These are phyloP conservation scores for Argentina anserina DNA, from an alignment of 306 rosid genomes.

Conservation along the genomic window DNA sequence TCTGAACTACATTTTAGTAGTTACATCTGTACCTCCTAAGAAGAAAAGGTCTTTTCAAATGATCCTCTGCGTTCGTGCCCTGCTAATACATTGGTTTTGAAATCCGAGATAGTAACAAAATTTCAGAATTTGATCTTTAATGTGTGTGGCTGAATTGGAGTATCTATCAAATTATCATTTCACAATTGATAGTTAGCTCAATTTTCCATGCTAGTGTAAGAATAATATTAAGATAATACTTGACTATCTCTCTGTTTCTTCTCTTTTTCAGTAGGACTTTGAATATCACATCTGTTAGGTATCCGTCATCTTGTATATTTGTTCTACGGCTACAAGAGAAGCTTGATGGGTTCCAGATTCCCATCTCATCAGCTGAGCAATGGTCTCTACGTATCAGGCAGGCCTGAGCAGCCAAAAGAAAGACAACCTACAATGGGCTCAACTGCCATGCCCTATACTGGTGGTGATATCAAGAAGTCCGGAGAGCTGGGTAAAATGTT, in stretches of 20 bases:
- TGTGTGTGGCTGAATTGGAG: slow-evolving; percentile 1
- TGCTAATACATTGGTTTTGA: too few species aligned
- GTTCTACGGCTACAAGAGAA: slow-evolving; percentile 30
- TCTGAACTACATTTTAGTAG: not conserved
- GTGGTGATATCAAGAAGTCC: slow-evolving; percentile 91
- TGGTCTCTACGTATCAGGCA: slow-evolving; percentile 95
- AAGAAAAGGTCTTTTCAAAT: not conserved
- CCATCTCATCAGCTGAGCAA: slow-evolving; percentile 99
- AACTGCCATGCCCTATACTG: slow-evolving; percentile 90
- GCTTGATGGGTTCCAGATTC: slow-evolving; percentile 92
- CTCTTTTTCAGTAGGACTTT: slow-evolving; percentile 34
- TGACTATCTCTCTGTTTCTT: not conserved
- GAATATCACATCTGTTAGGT: slow-evolving; percentile 10
- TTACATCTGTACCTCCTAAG: not conserved
- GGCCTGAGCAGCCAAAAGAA: slow-evolving; percentile 99
- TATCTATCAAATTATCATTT: not conserved
- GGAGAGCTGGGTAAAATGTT: slow-evolving; percentile 99
- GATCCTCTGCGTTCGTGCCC: not conserved
- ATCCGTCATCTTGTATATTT: slow-evolving; percentile 10
- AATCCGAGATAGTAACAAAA: not conserved
- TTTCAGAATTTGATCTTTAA: not conserved
- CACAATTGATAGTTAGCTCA: not conserved
- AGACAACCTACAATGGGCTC: slow-evolving; percentile 93
- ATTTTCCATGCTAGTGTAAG: not conserved
- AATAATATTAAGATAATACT: not conserved